These are phyloP conservation scores for Yamadazyma sp. DNA, from an alignment of 805 yeast genomes.

Conservation along the genomic window DNA sequence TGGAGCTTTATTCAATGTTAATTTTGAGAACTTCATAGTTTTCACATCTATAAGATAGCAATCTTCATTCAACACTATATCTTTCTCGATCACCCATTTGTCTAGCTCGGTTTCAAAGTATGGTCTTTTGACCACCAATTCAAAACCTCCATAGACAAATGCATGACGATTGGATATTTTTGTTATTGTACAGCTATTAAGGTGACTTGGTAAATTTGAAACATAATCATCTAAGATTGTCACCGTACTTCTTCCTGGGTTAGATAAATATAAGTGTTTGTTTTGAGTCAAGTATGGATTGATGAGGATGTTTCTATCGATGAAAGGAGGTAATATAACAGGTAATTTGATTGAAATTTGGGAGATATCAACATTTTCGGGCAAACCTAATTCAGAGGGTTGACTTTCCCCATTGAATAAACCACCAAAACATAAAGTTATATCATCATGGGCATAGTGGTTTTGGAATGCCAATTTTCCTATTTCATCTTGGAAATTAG, in stretches of 20 bases:
- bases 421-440: slow-evolving; percentile 39
- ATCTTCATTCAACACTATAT: slow-evolving; percentile 47
- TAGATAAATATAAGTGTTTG: slow-evolving; percentile 22
- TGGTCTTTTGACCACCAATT: slow-evolving; percentile 25
- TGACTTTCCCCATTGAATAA: slow-evolving; percentile 17
- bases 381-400: slow-evolving; percentile 30
- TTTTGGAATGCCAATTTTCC: slow-evolving; percentile 26
- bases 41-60: slow-evolving; percentile 59
- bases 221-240: slow-evolving; percentile 23
- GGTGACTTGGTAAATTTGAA: slow-evolving; percentile 43
- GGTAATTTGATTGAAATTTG: slow-evolving; percentile 37
- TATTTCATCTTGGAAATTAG: slow-evolving; percentile 11
- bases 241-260: slow-evolving; percentile 30
- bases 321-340: slow-evolving; percentile 37
- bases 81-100: slow-evolving; percentile 40
- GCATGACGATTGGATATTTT: slow-evolving; percentile 54
- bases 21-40: slow-evolving; percentile 47
- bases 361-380: slow-evolving; percentile 24
- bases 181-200: slow-evolving; percentile 47
- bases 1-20: slow-evolving; percentile 22
- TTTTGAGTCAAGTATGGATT: slow-evolving; percentile 45
- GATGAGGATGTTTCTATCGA: slow-evolving; percentile 31
- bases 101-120: slow-evolving; percentile 20
- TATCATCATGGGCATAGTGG: slow-evolving; percentile 28
- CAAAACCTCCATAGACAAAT: slow-evolving; percentile 71